Evolutionary conservation across 768 basidiomycete species (phyloP).

Genomic region (Lentinula boryana): DNA sequence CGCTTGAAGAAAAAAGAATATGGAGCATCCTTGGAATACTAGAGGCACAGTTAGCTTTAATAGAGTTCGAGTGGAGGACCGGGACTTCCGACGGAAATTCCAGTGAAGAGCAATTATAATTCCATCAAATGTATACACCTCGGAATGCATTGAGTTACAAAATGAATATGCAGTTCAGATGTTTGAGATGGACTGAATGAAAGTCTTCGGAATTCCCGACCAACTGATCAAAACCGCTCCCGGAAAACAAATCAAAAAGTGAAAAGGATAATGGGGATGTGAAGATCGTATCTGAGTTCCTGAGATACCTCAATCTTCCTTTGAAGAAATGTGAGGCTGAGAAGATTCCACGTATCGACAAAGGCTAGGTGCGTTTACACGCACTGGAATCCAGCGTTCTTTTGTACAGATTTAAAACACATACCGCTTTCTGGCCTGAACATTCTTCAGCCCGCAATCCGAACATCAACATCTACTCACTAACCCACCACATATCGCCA

Average conservation of each 20-base stretch:
- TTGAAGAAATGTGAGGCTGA: background rate
- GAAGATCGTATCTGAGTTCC: background rate
- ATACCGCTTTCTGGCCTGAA: background rate
- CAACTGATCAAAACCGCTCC: too few species aligned
- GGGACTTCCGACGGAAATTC: background rate
- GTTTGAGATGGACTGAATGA: background rate
- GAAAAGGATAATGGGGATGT: background rate
- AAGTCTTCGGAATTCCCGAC: background rate
- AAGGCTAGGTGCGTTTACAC: background rate
- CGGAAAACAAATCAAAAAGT: too few species aligned
- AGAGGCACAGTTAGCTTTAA: background rate
- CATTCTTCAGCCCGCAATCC: background rate
- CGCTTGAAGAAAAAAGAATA: background rate
- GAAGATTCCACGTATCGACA: background rate
- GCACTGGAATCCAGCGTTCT: background rate
- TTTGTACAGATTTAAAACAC: background rate
- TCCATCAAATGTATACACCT: background rate
- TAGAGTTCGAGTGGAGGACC: background rate
- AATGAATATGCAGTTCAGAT: background rate
- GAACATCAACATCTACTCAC: background rate
- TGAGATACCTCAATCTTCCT: background rate
- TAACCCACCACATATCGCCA: background rate
- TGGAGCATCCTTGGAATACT: background rate
- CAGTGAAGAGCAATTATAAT: background rate
- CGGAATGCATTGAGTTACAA: background rate